Percentiles rank a stretch among this genome's conserved stretches.
phyloP scores from a whole-genome alignment of 2,329 filamentous ascomycete genomes.

The Elsinoe perseae region DNA sequence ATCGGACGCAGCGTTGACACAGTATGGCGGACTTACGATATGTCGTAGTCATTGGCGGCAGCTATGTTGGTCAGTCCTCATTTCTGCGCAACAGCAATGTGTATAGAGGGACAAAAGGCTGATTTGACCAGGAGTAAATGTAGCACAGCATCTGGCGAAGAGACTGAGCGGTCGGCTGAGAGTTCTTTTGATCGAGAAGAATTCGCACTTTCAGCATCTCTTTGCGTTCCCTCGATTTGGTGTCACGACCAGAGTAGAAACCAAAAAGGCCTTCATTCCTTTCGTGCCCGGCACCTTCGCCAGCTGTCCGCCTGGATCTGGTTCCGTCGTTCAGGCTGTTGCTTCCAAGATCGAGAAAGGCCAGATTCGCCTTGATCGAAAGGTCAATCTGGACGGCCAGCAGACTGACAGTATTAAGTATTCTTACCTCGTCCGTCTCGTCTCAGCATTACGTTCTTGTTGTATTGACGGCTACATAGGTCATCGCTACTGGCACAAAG shows the following conservation, averaged over 20 bases:
- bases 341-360: conserved; percentile 3
- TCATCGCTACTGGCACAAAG: conserved; percentile 16
- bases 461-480: neutral
- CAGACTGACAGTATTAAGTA: conserved; percentile 8
- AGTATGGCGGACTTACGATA: neutral
- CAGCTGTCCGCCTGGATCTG: conserved; percentile 6
- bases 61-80: neutral
- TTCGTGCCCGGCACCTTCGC: conserved; percentile 11
- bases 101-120: neutral
- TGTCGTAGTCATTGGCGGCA: neutral
- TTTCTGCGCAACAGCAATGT: neutral
- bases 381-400: conserved; percentile 2
- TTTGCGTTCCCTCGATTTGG: conserved; percentile 17
- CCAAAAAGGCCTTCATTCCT: conserved; percentile 17
- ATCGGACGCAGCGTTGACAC: too few relatives aligned
- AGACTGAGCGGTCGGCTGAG: conserved; percentile 12
- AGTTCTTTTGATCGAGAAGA: conserved; percentile 17
- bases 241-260: conserved; percentile 13
- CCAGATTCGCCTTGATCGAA: conserved; percentile 9
- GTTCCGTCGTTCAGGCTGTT: conserved; percentile 9
- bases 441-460: neutral
- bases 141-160: conserved; percentile 16
- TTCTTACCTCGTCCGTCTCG: conserved; percentile 11
- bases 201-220: conserved; percentile 18
- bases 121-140: conserved; percentile 11